Conservation (phyloP, 2,329 filamentous ascomycete genomes). For the Cladophialophora chaetospira region DNA sequence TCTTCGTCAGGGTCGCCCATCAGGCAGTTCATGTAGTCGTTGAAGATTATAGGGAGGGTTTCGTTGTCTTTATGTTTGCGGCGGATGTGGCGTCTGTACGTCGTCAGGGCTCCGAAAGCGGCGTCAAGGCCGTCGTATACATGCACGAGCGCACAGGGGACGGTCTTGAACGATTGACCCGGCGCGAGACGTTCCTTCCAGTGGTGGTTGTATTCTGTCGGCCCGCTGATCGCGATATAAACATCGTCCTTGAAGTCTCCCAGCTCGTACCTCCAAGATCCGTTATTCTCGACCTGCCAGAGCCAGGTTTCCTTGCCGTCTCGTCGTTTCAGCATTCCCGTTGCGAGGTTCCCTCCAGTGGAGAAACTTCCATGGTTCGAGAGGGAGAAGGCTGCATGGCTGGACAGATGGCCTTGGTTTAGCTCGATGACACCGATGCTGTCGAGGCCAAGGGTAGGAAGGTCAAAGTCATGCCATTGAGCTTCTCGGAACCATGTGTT, state of each 20-base stretch:
- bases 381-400: constrained; percentile 31
- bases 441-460: constrained; percentile 38
- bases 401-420: constrained; percentile 20
- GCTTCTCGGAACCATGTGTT: constrained; percentile 42
- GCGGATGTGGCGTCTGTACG: constrained; percentile 38
- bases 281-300: constrained; percentile 43
- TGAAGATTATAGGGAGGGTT: constrained; percentile 40
- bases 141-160: constrained; percentile 34
- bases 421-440: constrained; percentile 33
- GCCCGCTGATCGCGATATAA: constrained; percentile 38
- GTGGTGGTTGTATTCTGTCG: constrained; percentile 35
- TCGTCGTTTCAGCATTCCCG: constrained; percentile 35
- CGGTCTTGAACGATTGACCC: constrained; percentile 32
- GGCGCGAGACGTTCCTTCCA: constrained; percentile 36
- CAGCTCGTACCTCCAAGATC: constrained; percentile 43
- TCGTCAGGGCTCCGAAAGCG: constrained; percentile 36
- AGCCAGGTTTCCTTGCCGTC: constrained; percentile 37
- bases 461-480: constrained; percentile 36
- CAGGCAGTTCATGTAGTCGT: constrained; percentile 46
- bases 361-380: constrained; percentile 38
- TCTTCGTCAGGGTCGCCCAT: constrained; percentile 43
- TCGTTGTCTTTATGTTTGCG: constrained; percentile 37
- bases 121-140: constrained; percentile 31
- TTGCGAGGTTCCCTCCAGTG: constrained; percentile 36
- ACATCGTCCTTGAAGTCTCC: constrained; percentile 40